These are phyloP conservation scores for Neurospora sublineolata DNA, from an alignment of 495 filamentous ascomycete genomes.

Conservation along the genomic window DNA sequence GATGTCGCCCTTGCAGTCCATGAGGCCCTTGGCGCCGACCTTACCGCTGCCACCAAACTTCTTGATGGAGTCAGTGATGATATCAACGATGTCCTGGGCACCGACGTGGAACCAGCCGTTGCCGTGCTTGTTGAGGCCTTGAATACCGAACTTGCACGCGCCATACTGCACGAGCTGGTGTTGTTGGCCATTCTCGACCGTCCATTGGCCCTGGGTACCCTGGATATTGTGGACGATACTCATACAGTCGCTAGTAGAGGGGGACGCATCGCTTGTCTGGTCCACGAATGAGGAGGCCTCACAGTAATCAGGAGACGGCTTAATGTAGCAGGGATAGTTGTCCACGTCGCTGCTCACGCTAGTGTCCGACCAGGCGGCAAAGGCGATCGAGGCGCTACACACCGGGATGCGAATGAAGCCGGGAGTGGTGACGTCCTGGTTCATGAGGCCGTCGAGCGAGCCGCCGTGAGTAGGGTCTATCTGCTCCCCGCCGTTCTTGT, in stretches of 20 bases:
- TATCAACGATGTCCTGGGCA: conserved; percentile 19
- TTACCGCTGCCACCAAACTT: conserved; percentile 11
- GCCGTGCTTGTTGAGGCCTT: not conserved
- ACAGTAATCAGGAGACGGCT: conserved; percentile 11
- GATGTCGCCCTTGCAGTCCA: conserved; percentile 14
- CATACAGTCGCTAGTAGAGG: conserved; percentile 18
- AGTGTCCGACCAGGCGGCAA: conserved; percentile 5
- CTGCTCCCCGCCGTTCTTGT: conserved; percentile 15
- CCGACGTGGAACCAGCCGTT: conserved; percentile 13
- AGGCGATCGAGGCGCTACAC: conserved; percentile 18
- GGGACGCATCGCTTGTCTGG: conserved; percentile 20
- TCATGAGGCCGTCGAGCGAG: conserved; percentile 9
- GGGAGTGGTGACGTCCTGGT: conserved; percentile 17
- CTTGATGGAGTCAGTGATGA: conserved; percentile 14
- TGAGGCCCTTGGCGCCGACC: conserved; percentile 21
- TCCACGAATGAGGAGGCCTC: conserved; percentile 17
- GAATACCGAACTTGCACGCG: conserved; percentile 7
- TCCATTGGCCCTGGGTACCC: conserved; percentile 5
- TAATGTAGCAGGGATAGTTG: conserved; percentile 21
- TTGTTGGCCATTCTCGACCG: not conserved
- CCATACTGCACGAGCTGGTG: conserved; percentile 7
- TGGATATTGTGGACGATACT: conserved; percentile 25
- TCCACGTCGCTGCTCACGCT: not conserved
- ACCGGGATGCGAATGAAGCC: conserved; percentile 24
- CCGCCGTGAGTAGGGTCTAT: conserved; percentile 11